Conservation (phyloP, 768 basidiomycete species). For the Leccinum broughii region DNA sequence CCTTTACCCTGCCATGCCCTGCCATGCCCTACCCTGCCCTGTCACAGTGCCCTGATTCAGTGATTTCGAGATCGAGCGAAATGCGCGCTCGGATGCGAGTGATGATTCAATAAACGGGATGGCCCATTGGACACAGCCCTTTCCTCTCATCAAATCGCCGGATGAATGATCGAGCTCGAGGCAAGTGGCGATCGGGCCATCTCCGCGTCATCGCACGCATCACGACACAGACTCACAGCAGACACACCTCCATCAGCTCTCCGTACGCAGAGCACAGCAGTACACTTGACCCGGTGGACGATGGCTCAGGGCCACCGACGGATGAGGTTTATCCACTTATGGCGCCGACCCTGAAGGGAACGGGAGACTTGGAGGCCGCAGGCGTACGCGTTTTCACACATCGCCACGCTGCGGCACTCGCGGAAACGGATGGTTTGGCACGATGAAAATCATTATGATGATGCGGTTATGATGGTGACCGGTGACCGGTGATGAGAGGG, state of each 20-base stretch:
- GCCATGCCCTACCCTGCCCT: not conserved
- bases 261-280: too few relatives aligned
- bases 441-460: not conserved
- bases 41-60: not conserved
- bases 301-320: not conserved
- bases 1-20: not conserved
- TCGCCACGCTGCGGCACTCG: not conserved
- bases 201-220: not conserved
- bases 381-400: not conserved
- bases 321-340: not conserved
- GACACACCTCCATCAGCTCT: not conserved
- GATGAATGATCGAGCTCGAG: not conserved
- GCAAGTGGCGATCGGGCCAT: not conserved
- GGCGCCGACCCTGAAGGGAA: not conserved
- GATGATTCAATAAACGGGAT: not conserved
- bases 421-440: not conserved
- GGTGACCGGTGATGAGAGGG: not conserved
- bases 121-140: not conserved
- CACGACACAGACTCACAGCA: not conserved
- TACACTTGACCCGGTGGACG: not conserved
- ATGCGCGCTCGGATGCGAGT: not conserved
- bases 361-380: not conserved
- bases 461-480: not conserved
- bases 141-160: not conserved
- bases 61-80: not conserved